Evolutionary conservation across 1,139 yeast genomes (phyloP), one percentile per base, ranked within the genome.

Genomic region (Martiniozyma asiatica): DNA sequence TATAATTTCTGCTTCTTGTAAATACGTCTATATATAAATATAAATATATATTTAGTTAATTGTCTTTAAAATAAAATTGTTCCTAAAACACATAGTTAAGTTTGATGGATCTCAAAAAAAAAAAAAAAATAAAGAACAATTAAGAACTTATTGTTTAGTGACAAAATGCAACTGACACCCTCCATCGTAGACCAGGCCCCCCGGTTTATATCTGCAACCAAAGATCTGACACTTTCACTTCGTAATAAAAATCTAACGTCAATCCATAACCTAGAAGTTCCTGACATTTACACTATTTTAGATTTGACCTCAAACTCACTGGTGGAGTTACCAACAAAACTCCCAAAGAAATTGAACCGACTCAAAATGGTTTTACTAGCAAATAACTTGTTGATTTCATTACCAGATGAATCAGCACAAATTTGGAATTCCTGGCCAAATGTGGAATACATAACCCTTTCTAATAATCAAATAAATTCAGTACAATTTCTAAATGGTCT

Each of bases 101-200:
- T n/a, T n/a, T n/a, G n/a, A n/a, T n/a, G n/a, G n/a, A n/a, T n/a
- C n/a, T n/a, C n/a, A n/a, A n/a, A n/a, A n/a, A n/a, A n/a, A n/a
- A n/a, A n/a, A n/a, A n/a, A n/a, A n/a, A n/a, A n/a, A n/a, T n/a
- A n/a, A n/a, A n/a, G n/a, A n/a, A n/a, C n/a, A n/a, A n/a, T n/a
- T n/a, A n/a, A n/a, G n/a, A n/a, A n/a, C n/a, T n/a, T n/a, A n/a
- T n/a, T n/a, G n/a, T n/a, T n/a, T n/a, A n/a, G n/a, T n/a, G n/a
- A n/a, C n/a, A 7, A 9, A n/a, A 71, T 73, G 78, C 69, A 67
- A 48, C 54, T 73, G 20, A 68, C 76, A 3, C 63, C 73, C 2
- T 61, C 65, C 26, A 39, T 61, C 12, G 40, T 73, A 4, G 36
- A 53, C 6, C 62, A 61, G 17, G 74, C 80, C 1, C 69, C 75